Conservation (phyloP, 169 alveolate genomes). For the Plasmodium malariae region DNA sequence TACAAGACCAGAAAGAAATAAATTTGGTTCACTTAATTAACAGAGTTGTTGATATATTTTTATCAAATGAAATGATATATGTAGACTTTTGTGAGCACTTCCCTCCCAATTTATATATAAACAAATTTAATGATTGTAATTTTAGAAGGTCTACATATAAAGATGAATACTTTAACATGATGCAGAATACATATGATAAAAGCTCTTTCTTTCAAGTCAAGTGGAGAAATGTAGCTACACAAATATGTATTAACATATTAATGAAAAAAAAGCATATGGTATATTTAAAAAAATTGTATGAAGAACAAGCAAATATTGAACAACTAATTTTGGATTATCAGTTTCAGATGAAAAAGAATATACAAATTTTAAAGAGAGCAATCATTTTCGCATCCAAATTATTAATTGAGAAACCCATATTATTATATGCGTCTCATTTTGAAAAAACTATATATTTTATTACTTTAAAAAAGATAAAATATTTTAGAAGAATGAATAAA, state of each 20-base stretch:
- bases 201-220: constrained; percentile 56
- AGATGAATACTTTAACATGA: background rate
- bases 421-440: constrained; percentile 65
- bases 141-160: background rate
- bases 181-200: constrained; percentile 28
- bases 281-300: constrained; percentile 79
- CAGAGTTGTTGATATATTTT: constrained; percentile 24
- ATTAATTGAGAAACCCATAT: constrained; percentile 81
- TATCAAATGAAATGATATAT: constrained; percentile 36
- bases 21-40: constrained; percentile 29
- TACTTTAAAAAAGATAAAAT: constrained; percentile 17
- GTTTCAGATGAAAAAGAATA: constrained; percentile 56
- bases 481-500: constrained; percentile 13
- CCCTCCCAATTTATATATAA: constrained; percentile 44
- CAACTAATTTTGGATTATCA: constrained; percentile 68
- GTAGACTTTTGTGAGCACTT: constrained; percentile 11
- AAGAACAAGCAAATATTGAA: constrained; percentile 82
- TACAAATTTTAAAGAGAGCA: constrained; percentile 69
- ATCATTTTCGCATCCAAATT: constrained; percentile 63
- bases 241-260: constrained; percentile 75
- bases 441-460: constrained; percentile 53
- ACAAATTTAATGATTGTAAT: constrained; percentile 32
- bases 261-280: constrained; percentile 78
- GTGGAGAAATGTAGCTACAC: constrained; percentile 77
- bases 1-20: constrained; percentile 40